Base-by-base conservation (phyloP, 2,329 filamentous ascomycete species). In the Ophidiomyces ophidiicola region DNA sequence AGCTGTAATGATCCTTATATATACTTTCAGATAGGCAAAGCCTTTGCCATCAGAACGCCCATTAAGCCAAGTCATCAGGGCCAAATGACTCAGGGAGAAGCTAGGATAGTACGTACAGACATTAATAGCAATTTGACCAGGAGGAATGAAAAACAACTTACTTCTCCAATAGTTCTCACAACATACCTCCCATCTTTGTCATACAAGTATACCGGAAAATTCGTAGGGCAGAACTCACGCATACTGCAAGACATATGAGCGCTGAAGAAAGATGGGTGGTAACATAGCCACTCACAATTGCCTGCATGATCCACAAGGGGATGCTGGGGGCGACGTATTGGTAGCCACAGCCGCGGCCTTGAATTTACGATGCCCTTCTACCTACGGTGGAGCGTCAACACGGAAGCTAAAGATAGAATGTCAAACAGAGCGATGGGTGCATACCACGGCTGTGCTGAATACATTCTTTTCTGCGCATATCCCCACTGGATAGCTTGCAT, bases 401-500 rank as follows among this genome's bases (percentile, higher is more conserved):
- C 6, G 3, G 5, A 20, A 32, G 3, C 12, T n/a, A 19, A 11
- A 25, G 19, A 28, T 12, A 24, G 23, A 21, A 19, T n/a, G 18
- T 11, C 11, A n/a, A 19, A 18, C 33, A 6, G 28, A 32, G 32
- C 24, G 10, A 28, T 10, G n/a, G n/a, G n/a, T n/a, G n/a, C 61
- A 40, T 53, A 67, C 66, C 41, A 94, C 74, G 15, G 88, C 88
- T 26, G 78, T 85, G 5, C 76, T 82, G 48, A 96, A 70, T 1
- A 84, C 86, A n/a, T 88, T 83, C 43, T 88, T 71, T 70, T 98
- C 90, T 10, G 90, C 90, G 60, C 90, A 96, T 2, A 83, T 92
- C n/a, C 85, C 85, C 4, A 94, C 87, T 0, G 90, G 88, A 57
- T 93, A 96, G 19, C 81, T 69, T 1, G 85, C 87, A 57, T 96